These are phyloP conservation scores for Mortierella sp. DNA, from an alignment of 371 early-diverging fungal species.

Conservation along the genomic window DNA sequence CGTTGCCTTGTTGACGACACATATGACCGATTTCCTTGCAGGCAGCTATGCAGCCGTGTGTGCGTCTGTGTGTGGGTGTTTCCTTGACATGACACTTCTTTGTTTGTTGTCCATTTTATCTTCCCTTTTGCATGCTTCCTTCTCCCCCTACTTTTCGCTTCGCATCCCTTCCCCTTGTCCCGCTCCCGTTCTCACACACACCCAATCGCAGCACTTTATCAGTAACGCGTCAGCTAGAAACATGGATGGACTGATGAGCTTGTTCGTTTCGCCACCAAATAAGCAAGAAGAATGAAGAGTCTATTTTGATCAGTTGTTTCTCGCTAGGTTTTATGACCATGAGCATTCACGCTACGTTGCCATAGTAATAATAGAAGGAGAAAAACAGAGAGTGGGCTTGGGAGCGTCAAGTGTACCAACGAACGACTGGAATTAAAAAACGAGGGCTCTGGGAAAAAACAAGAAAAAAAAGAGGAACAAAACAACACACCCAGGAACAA, in stretches of 20 bases:
- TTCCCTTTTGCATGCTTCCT: not conserved
- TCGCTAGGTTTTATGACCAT: not conserved
- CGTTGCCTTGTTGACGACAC: no score
- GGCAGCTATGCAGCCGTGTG: no score
- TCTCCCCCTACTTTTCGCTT: not conserved
- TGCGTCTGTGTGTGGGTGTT: no score
- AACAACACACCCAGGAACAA: no score
- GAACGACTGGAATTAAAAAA: conserved; percentile 6
- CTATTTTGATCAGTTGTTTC: not conserved
- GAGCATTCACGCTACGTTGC: no score
- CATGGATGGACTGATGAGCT: not conserved
- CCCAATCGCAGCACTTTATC: not conserved
- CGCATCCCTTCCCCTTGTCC: not conserved
- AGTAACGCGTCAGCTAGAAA: not conserved
- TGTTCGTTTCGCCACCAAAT: conserved; percentile 14
- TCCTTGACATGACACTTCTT: no score
- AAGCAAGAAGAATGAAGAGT: not conserved
- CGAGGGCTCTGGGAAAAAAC: conserved; percentile 1
- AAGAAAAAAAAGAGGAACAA: not conserved
- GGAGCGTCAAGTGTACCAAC: not conserved
- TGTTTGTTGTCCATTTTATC: not conserved
- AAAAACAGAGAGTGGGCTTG: not conserved
- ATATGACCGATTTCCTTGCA: no score
- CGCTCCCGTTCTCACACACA: not conserved
- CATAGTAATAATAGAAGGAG: no score